Conservation (phyloP, 2,329 filamentous ascomycete genomes). For the Falciphora oryzae region DNA sequence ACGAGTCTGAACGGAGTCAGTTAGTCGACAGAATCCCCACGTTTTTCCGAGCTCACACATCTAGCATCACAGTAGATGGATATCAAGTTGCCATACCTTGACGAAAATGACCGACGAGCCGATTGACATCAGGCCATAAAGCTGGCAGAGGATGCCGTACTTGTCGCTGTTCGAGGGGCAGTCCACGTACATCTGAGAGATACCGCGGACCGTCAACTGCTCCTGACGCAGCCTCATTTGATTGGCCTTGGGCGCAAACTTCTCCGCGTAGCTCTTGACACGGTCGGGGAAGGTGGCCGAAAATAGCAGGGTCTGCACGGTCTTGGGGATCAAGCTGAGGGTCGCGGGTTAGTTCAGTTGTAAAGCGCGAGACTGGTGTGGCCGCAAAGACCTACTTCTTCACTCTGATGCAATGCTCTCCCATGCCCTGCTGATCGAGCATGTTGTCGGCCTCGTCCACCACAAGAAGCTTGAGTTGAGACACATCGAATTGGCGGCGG, state of each 20-base stretch:
- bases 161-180: constrained; percentile 78
- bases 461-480: constrained; percentile 73
- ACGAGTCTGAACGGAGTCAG: constrained; percentile 56
- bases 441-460: constrained; percentile 98
- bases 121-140: constrained; percentile 94
- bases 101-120: constrained; percentile 98
- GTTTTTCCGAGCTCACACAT: neutral
- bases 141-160: constrained; percentile 81
- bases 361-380: neutral
- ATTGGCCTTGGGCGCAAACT: constrained; percentile 82
- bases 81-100: constrained; percentile 49
- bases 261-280: constrained; percentile 75
- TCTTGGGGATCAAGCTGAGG: constrained; percentile 61
- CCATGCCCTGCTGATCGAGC: constrained; percentile 91
- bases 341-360: constrained; percentile 11
- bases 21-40: neutral
- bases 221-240: constrained; percentile 82
- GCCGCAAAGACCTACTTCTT: constrained; percentile 56
- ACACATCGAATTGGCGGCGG: constrained; percentile 66
- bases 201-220: constrained; percentile 92
- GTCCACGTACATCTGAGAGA: constrained; percentile 97
- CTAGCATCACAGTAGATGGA: neutral
- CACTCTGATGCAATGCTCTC: constrained; percentile 89
- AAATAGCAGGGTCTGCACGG: constrained; percentile 86
- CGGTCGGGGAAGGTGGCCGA: constrained; percentile 88